Percentiles rank a stretch among this genome's conserved stretches.
These are phyloP conservation scores for Ophiostoma novo-ulmi DNA, from an alignment of 2,329 filamentous ascomycete species.

Conservation along the genomic window DNA sequence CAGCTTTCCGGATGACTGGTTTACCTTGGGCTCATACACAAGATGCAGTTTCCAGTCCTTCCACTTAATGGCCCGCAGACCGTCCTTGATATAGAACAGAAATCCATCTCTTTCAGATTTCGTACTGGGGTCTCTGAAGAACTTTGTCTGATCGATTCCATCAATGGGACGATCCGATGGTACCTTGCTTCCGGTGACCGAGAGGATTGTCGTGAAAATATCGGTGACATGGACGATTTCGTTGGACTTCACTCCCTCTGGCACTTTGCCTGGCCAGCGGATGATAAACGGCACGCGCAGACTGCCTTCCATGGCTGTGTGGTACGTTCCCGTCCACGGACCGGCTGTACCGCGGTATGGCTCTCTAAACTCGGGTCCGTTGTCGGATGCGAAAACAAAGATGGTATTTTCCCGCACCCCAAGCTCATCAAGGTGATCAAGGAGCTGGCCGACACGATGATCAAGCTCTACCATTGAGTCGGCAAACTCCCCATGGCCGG, in stretches of 20 bases:
- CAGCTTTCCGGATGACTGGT: conserved; percentile 32
- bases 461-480: neutral
- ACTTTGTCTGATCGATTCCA: neutral
- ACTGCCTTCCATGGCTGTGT: conserved; percentile 37
- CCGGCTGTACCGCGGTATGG: conserved; percentile 35
- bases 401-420: neutral
- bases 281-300: conserved; percentile 37
- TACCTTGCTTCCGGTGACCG: neutral
- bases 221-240: conserved; percentile 4
- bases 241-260: conserved; percentile 31
- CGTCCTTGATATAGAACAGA: conserved; percentile 36
- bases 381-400: conserved; percentile 38
- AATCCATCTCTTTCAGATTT: conserved; percentile 31
- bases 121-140: neutral
- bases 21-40: conserved; percentile 37
- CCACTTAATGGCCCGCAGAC: conserved; percentile 36
- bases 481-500: neutral
- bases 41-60: conserved; percentile 36
- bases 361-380: conserved; percentile 35
- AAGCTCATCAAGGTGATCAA: neutral
- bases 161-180: neutral
- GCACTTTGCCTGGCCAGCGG: conserved; percentile 34
- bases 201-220: neutral
- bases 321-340: conserved; percentile 36
- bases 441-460: neutral